phyloP scores from a whole-genome alignment of 805 yeast genomes.

The Starmerella davenportii region DNA sequence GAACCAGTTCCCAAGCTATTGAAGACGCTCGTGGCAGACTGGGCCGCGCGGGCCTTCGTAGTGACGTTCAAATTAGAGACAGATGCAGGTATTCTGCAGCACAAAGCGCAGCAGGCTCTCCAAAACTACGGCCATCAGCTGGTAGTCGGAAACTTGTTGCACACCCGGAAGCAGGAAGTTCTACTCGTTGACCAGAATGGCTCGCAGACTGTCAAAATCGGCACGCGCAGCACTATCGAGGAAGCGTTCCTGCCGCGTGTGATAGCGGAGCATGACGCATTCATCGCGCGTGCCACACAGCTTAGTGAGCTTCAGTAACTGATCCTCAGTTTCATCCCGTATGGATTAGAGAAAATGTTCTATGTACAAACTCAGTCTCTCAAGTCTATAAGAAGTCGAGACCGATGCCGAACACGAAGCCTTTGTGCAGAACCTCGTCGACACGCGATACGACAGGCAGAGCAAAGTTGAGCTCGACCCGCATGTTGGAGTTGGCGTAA shows the following conservation, averaged over 20 bases:
- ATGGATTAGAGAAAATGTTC: too few species aligned
- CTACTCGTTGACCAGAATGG: conserved; percentile 43
- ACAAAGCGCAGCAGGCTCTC: conserved; percentile 64
- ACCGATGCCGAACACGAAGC: conserved; percentile 51
- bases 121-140: conserved; percentile 78
- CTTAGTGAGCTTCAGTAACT: too few species aligned
- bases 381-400: conserved; percentile 34
- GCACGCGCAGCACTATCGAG: background rate
- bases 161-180: conserved; percentile 73
- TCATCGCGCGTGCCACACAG: too few species aligned
- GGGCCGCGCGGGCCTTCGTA: conserved; percentile 94
- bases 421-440: conserved; percentile 38
- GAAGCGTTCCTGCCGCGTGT: too few species aligned
- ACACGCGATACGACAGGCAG: conserved; percentile 39
- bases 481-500: conserved; percentile 45
- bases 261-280: background rate
- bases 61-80: conserved; percentile 90
- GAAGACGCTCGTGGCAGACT: conserved; percentile 66
- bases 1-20: conserved; percentile 95
- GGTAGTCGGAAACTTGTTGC: conserved; percentile 83
- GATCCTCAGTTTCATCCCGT: too few species aligned
- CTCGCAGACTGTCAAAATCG: background rate
- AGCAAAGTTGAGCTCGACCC: conserved; percentile 48
- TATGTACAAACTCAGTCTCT: too few species aligned
- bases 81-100: conserved; percentile 47